Evolutionary conservation across 73 alveolate genomes (phyloP).

Genomic region (Strombidium stylifer): DNA sequence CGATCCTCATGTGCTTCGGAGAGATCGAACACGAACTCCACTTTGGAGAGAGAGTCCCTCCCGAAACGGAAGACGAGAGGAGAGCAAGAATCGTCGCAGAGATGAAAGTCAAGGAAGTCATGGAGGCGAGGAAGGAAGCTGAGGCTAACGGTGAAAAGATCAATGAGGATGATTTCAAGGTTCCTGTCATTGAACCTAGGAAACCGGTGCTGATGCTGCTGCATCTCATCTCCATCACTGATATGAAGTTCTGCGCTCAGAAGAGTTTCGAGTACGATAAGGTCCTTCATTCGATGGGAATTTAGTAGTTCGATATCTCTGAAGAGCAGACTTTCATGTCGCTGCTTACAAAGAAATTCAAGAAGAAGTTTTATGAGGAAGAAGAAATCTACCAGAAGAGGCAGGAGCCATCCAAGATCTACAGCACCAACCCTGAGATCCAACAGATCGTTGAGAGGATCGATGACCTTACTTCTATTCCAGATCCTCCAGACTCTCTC

Average conservation of each 20-base stretch:
- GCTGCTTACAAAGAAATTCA: neutral
- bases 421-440: conserved; percentile 71
- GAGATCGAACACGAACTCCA: conserved; percentile 74
- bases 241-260: no score
- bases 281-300: no score
- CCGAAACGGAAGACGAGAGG: conserved; percentile 70
- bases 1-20: conserved; percentile 94
- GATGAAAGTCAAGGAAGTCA: conserved; percentile 77
- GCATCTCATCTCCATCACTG: conserved; percentile 84
- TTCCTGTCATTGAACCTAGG: no score
- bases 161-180: conserved; percentile 74
- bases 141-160: conserved; percentile 41
- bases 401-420: conserved; percentile 42
- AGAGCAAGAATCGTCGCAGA: conserved; percentile 57
- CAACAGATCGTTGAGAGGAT: conserved; percentile 78
- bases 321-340: neutral
- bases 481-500: conserved; percentile 96
- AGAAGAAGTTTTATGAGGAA: conserved; percentile 20
- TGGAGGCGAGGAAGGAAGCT: conserved; percentile 58
- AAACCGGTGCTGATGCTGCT: conserved; percentile 85
- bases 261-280: no score
- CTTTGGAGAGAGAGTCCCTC: conserved; percentile 78
- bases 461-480: conserved; percentile 88
- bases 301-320: no score
- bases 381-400: conserved; percentile 25